phyloP scores from a whole-genome alignment of 2,329 filamentous ascomycete species.

The Tetracladium maxilliforme region DNA sequence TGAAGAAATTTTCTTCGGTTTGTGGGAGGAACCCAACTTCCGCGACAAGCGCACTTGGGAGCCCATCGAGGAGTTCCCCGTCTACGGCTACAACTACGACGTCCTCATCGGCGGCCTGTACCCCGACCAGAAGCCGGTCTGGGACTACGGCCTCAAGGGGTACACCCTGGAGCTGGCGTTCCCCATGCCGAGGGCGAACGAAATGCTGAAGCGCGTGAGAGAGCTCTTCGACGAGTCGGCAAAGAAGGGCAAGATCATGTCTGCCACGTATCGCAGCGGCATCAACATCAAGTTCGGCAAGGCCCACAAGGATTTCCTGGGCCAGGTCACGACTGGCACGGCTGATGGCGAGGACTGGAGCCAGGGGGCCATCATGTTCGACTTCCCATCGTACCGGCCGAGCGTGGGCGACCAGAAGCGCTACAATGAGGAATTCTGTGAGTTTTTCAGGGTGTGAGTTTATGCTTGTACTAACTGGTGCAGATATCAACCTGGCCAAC shows the following conservation, averaged over 20 bases:
- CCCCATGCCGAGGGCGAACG: slow-evolving; percentile 31
- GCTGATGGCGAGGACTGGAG: slow-evolving; percentile 31
- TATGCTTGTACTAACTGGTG: too few relatives aligned
- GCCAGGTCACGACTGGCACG: slow-evolving; percentile 31
- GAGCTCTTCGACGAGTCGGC: slow-evolving; percentile 30
- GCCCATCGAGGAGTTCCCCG: slow-evolving; percentile 27
- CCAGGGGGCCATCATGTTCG: slow-evolving; percentile 35
- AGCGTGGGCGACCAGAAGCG: slow-evolving; percentile 26
- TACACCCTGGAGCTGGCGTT: slow-evolving; percentile 35
- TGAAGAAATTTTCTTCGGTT: slow-evolving; percentile 31
- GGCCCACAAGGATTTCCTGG: slow-evolving; percentile 30
- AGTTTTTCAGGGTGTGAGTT: too few relatives aligned
- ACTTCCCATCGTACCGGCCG: slow-evolving; percentile 32
- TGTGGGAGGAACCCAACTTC: slow-evolving; percentile 36
- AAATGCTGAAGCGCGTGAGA: slow-evolving; percentile 30
- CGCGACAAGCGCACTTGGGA: slow-evolving; percentile 30
- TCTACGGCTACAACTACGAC: slow-evolving; percentile 38
- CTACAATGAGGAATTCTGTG: slow-evolving; percentile 35
- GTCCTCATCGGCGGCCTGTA: slow-evolving; percentile 36
- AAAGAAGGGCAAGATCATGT: slow-evolving; percentile 27
- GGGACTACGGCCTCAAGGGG: slow-evolving; percentile 31
- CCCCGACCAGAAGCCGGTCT: slow-evolving; percentile 27
- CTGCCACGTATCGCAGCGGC: slow-evolving; percentile 32
- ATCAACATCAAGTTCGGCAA: slow-evolving; percentile 38
- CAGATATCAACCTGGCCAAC: too few relatives aligned